Evolutionary conservation across 331 rosid genomes (phyloP).

Genomic region (Quercus tomentella): DNA sequence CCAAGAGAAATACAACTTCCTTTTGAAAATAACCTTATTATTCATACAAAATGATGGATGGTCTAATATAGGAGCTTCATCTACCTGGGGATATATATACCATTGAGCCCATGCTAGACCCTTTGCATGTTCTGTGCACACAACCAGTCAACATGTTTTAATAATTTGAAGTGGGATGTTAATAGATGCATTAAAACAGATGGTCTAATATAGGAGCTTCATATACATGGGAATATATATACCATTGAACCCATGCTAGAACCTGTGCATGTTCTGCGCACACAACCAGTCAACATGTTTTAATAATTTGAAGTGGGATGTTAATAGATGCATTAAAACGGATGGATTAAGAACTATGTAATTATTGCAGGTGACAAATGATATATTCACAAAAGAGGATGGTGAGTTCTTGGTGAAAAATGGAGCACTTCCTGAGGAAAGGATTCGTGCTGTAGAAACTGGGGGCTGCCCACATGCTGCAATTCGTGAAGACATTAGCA

Average conservation of each 20-base stretch:
- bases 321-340: not conserved
- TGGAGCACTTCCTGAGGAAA: conserved; percentile 90
- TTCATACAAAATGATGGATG: not conserved
- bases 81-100: not conserved
- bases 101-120: not conserved
- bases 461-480: conserved; percentile 99
- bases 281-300: not conserved
- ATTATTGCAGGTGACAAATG: conserved; percentile 71
- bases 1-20: not conserved
- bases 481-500: conserved; percentile 90
- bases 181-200: not conserved
- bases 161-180: not conserved
- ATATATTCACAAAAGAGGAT: conserved; percentile 94
- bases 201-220: too few species aligned
- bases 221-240: too few species aligned
- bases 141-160: not conserved
- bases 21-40: too few species aligned
- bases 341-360: not conserved
- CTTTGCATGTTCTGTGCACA: not conserved
- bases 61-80: not conserved
- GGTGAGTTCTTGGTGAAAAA: conserved; percentile 94
- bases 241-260: too few species aligned
- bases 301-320: not conserved
- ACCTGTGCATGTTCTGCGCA: too few species aligned
- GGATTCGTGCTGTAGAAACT: conserved; percentile 96